Evolutionary conservation across 208 protist genomes (phyloP).

Genomic region (Crithidia sp.): DNA sequence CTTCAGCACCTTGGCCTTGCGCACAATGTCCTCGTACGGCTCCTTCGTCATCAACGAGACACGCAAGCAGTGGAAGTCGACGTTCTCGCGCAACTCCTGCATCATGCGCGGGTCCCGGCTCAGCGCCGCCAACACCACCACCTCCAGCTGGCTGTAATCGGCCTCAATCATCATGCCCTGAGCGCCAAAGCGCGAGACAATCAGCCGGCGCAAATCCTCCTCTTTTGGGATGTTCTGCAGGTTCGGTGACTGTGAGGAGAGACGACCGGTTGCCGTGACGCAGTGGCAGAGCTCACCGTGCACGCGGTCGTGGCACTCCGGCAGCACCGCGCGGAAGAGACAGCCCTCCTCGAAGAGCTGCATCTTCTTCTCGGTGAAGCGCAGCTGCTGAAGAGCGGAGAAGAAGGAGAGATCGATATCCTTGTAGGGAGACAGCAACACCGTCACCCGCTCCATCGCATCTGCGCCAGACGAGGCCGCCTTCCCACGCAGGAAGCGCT

Average conservation of each 20-base stretch:
- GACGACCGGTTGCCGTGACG: conserved; percentile 87
- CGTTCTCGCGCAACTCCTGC: conserved; percentile 81
- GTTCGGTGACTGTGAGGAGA: conserved; percentile 90
- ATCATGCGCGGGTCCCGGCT: conserved; percentile 88
- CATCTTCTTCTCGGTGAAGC: conserved; percentile 91
- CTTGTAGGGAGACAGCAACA: conserved; percentile 77
- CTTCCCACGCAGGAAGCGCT: conserved; percentile 63
- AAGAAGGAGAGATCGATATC: conserved; percentile 90
- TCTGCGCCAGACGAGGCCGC: conserved; percentile 82
- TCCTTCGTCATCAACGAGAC: conserved; percentile 91
- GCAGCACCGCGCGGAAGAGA: conserved; percentile 86
- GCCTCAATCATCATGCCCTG: conserved; percentile 90
- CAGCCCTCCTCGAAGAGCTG: conserved; percentile 91
- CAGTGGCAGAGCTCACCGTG: conserved; percentile 91
- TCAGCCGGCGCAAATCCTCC: conserved; percentile 80
- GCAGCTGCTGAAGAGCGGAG: conserved; percentile 87
- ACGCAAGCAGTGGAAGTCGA: conserved; percentile 92
- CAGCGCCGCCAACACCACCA: conserved; percentile 89
- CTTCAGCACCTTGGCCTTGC: conserved; percentile 82
- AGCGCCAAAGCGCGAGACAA: conserved; percentile 85
- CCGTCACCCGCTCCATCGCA: conserved; percentile 89
- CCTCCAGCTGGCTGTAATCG: conserved; percentile 92
- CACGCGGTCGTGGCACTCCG: conserved; percentile 84
- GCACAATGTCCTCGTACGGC: conserved; percentile 88
- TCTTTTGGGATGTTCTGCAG: conserved; percentile 91